phyloP scores from a whole-genome alignment of 768 basidiomycete genomes.

The Lactarius quietus region DNA sequence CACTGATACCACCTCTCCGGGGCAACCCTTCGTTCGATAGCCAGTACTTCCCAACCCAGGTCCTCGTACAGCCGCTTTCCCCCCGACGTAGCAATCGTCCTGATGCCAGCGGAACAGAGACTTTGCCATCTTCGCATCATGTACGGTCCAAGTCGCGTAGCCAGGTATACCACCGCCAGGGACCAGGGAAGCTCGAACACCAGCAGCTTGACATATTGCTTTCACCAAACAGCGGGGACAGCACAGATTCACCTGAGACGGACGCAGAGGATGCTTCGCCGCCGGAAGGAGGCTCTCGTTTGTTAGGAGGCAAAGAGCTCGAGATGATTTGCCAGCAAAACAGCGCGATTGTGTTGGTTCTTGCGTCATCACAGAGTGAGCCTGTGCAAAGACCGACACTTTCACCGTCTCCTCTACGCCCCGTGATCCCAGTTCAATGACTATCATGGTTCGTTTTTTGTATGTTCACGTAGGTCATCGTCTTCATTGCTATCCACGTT shows the following conservation, averaged over 20 bases:
- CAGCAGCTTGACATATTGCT: constrained; percentile 39
- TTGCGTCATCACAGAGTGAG: constrained; percentile 58
- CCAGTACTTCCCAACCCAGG: constrained; percentile 34
- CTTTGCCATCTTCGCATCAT: constrained; percentile 40
- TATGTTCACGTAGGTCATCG: constrained; percentile 16
- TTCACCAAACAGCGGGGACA: constrained; percentile 17
- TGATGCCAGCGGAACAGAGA: constrained; percentile 15
- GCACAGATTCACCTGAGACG: constrained; percentile 24
- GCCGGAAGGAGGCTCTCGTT: constrained; percentile 41
- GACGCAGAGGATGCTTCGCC: constrained; percentile 33
- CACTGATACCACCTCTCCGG: constrained; percentile 49
- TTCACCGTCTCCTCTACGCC: constrained; percentile 5
- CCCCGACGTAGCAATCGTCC: constrained; percentile 26
- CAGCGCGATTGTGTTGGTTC: constrained; percentile 73
- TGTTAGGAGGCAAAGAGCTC: constrained; percentile 82
- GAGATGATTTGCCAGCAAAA: constrained; percentile 87
- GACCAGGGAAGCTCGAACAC: constrained; percentile 60
- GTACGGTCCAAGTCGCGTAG: constrained; percentile 69
- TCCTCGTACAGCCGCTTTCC: constrained; percentile 27
- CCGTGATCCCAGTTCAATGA: constrained; percentile 19
- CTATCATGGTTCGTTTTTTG: neutral
- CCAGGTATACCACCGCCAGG: constrained; percentile 60
- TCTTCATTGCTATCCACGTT: neutral
- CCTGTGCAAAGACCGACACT: constrained; percentile 34
- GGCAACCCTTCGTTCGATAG: constrained; percentile 29